Percentiles rank a stretch among this genome's conserved stretches.
Conservation (phyloP, 192 early-diverging fungal species). For the Linderina pennispora region DNA sequence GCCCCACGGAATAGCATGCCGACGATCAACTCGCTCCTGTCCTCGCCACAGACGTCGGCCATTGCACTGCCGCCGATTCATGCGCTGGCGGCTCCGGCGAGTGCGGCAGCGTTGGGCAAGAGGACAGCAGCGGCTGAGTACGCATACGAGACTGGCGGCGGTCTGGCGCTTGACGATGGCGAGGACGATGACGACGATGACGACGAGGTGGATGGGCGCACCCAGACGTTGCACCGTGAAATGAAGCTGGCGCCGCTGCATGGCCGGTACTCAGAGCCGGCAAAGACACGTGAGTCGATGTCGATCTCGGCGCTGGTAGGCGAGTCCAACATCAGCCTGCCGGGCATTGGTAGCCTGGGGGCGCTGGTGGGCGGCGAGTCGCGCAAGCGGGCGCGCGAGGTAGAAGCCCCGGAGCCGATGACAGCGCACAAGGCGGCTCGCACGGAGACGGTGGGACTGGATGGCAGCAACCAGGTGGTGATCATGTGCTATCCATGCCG, state of each 20-base stretch:
- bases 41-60: neutral
- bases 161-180: neutral
- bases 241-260: neutral
- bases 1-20: too few relatives aligned
- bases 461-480: constrained; percentile 52
- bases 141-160: neutral
- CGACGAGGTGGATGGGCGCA: neutral
- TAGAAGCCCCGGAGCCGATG: constrained; percentile 8
- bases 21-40: constrained; percentile 7
- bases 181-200: neutral
- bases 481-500: constrained; percentile 74
- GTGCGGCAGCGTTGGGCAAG: neutral
- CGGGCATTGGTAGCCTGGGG: neutral
- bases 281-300: neutral
- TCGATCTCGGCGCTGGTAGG: neutral
- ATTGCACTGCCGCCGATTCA: neutral
- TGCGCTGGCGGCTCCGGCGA: neutral
- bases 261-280: neutral
- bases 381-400: constrained; percentile 17
- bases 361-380: neutral
- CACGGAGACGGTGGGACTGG: neutral
- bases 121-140: too few relatives aligned
- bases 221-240: neutral
- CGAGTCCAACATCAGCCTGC: neutral
- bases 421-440: constrained; percentile 28